Evolutionary conservation across 495 filamentous ascomycete species (phyloP).

Genomic region (Penicillium cataractarum): DNA sequence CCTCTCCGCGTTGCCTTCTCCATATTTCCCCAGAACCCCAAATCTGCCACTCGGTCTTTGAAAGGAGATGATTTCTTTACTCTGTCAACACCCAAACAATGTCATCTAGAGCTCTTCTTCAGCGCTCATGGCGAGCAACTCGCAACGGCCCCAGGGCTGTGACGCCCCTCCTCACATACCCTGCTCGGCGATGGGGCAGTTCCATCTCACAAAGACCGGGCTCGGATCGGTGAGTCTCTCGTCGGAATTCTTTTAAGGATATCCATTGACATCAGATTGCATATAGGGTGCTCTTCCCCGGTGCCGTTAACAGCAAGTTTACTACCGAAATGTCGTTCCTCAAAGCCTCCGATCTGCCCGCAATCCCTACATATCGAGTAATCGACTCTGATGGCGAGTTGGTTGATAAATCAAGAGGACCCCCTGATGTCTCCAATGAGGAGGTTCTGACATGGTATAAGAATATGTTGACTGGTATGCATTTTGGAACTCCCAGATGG

Average conservation of each 20-base stretch:
- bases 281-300: constrained; percentile 81
- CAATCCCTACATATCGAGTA: constrained; percentile 84
- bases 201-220: constrained; percentile 71
- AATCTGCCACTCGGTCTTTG: constrained; percentile 1
- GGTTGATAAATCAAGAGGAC: constrained; percentile 66
- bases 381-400: constrained; percentile 82
- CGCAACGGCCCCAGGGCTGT: not conserved
- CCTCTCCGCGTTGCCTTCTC: constrained; percentile 30
- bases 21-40: constrained; percentile 32
- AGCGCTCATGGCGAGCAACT: constrained; percentile 7
- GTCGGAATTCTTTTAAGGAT: not conserved
- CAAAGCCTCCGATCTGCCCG: constrained; percentile 62
- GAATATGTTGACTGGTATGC: constrained; percentile 65
- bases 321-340: constrained; percentile 77
- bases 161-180: not conserved
- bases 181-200: constrained; percentile 54
- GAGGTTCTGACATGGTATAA: constrained; percentile 68
- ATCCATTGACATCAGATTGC: constrained; percentile 10
- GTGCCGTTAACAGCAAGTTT: constrained; percentile 93
- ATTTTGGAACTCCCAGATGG: not conserved
- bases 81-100: constrained; percentile 24
- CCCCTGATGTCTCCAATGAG: constrained; percentile 67
- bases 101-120: constrained; percentile 28
- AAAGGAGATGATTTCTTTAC: constrained; percentile 2
- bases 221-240: constrained; percentile 55